Evolutionary conservation across 495 filamentous ascomycete species (phyloP), one percentile per base, ranked within the genome.

Genomic region (Trichoderma asperelloides): DNA sequence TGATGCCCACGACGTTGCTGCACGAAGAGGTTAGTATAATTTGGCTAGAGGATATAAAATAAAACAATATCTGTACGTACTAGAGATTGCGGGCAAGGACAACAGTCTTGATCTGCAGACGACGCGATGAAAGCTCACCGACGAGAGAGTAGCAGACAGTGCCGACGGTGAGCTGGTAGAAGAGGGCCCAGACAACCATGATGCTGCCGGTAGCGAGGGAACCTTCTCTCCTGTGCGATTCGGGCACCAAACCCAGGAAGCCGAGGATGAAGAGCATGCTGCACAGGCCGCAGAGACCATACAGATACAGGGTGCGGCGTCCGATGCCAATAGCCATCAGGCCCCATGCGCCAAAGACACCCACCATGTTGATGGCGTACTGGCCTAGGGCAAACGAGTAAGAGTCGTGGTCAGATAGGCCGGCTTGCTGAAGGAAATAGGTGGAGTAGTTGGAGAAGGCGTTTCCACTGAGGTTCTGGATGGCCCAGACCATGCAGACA

Each of bases 391-490:
- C 85, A 69, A 94, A 88, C 55, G 84, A 77, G 69, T 90, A 93
- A 0, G 91, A 83, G 37, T 83, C 82, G 27, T 78, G 73, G 4
- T 80, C 71, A 40, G 73, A 69, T 2, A 93, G 81, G 0, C 91
- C 91, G 3, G 91, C 91, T 70, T 90, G 87, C 68, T 87, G 78
- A 63, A 91, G 78, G 78, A 93, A 95, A 72, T 93, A 83, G 21
- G 89, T 92, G 13, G 87, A 89, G 74, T 92, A 95, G 70, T 90
- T 89, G 65, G 85, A 89, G 74, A 96, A 92, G 1, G 88, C 86
- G 74, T 90, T 91, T 60, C 91, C 91, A 68, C 85, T 87, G 0
- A 94, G 76, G 63, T 90, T 91, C 74, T 96, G 91, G 66, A 93
- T 92, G 3, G 88, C 89, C 90, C 91, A 96, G 65, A 88, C 85